phyloP scores from a whole-genome alignment of 257 asterid species.

The Solanum lycopersicoides region DNA sequence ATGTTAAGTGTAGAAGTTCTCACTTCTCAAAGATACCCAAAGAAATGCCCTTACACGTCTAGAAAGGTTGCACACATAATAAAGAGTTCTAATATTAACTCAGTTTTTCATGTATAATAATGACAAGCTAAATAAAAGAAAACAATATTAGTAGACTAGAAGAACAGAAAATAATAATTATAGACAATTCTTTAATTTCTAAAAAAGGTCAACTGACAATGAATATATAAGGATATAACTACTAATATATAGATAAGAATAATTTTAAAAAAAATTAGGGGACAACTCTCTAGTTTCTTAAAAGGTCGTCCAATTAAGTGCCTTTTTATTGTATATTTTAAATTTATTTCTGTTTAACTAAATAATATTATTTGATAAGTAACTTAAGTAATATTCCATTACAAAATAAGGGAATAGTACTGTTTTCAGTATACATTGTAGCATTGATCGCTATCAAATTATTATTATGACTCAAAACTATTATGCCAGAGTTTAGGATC shows the following conservation, averaged over 20 bases:
- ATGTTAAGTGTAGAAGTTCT: not conserved
- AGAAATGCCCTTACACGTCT: not conserved
- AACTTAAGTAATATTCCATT: not conserved
- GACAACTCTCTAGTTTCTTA: not conserved
- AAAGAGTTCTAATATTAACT: not conserved
- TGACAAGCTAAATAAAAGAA: not conserved
- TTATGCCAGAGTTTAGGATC: not conserved
- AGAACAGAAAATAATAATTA: not conserved
- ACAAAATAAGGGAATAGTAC: not conserved
- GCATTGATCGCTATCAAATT: not conserved
- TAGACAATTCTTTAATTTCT: not conserved
- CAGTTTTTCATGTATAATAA: not conserved
- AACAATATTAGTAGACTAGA: no score
- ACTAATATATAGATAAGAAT: not conserved
- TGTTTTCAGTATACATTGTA: not conserved
- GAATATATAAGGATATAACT: not conserved
- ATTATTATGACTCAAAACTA: not conserved
- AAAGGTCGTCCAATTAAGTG: not conserved
- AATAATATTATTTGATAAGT: not conserved
- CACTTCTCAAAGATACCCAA: not conserved
- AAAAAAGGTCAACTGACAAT: not conserved
- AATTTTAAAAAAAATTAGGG: not conserved
- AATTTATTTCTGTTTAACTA: no score
- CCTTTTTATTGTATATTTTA: not conserved
- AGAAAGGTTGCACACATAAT: not conserved